These are phyloP conservation scores for Hyphopichia buzzinii DNA, from an alignment of 1,139 yeast species.

Conservation along the genomic window DNA sequence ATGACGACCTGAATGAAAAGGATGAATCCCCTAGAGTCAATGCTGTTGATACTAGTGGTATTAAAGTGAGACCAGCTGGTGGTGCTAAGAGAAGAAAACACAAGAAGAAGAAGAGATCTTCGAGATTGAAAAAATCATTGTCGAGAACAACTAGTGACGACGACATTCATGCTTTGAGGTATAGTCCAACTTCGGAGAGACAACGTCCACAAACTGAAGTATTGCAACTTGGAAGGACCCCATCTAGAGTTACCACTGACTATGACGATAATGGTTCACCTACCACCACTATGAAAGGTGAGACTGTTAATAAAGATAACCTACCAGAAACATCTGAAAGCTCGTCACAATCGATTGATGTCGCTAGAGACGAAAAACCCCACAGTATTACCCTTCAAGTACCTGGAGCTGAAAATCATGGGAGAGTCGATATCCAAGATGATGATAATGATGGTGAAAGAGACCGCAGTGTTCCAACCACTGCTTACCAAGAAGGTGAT, in stretches of 20 bases:
- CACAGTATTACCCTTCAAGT: slow-evolving; percentile 9
- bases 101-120: slow-evolving; percentile 35
- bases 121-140: slow-evolving; percentile 28
- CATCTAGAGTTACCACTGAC: slow-evolving; percentile 13
- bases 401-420: slow-evolving; percentile 9
- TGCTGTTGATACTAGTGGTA: slow-evolving; percentile 62
- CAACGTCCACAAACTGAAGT: slow-evolving; percentile 42
- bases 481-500: slow-evolving; percentile 74
- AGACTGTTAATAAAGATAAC: slow-evolving; percentile 8
- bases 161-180: slow-evolving; percentile 17
- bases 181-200: slow-evolving; percentile 9
- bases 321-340: slow-evolving; percentile 10
- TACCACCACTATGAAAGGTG: slow-evolving; percentile 1
- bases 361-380: slow-evolving; percentile 4
- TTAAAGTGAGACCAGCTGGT: slow-evolving; percentile 76
- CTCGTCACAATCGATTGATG: slow-evolving; percentile 10
- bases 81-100: slow-evolving; percentile 57
- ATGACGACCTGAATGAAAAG: slow-evolving; percentile 14
- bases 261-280: slow-evolving; percentile 4
- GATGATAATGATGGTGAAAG: slow-evolving; percentile 3
- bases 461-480: slow-evolving; percentile 11
- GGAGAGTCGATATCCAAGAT: slow-evolving; percentile 4
- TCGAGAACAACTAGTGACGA: slow-evolving; percentile 27
- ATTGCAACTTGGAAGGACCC: slow-evolving; percentile 39
- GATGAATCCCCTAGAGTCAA: slow-evolving; percentile 18